A percentile compares a stretch with the other conserved stretches of the same genome.
phyloP scores from a whole-genome alignment of 208 protist species.

The Crithidia mellificae region DNA sequence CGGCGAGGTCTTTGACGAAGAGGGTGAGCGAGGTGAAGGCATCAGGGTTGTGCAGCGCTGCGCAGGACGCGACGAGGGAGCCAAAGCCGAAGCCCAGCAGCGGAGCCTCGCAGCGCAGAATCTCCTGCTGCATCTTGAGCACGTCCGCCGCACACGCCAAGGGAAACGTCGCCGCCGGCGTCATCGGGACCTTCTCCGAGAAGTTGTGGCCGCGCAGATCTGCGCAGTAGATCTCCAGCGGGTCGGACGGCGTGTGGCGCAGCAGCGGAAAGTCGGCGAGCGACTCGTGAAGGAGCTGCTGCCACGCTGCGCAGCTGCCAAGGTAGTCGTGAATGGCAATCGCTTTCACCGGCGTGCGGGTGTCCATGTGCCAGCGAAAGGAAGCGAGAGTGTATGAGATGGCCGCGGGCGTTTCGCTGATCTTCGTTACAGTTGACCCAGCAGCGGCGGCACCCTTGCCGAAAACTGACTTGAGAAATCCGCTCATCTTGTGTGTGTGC shows the following conservation, averaged over 20 bases:
- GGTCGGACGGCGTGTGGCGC: constrained; percentile 46
- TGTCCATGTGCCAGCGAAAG: constrained; percentile 87
- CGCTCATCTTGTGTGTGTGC: constrained; percentile 18
- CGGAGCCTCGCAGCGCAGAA: constrained; percentile 45
- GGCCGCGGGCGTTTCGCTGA: constrained; percentile 28
- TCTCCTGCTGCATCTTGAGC: constrained; percentile 47
- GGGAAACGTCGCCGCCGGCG: constrained; percentile 28
- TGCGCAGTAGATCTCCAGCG: constrained; percentile 78
- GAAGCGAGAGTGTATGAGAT: constrained; percentile 60
- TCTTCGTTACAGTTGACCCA: constrained; percentile 9
- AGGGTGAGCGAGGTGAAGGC: constrained; percentile 61
- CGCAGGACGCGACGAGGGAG: constrained; percentile 61
- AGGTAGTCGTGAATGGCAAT: constrained; percentile 84
- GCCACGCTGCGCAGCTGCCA: constrained; percentile 52
- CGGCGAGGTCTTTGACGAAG: constrained; percentile 50
- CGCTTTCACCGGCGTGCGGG: constrained; percentile 51
- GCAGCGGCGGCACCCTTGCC: constrained; percentile 11
- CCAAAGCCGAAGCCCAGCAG: constrained; percentile 76
- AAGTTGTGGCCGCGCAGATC: constrained; percentile 81
- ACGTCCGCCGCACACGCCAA: constrained; percentile 65
- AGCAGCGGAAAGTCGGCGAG: constrained; percentile 49
- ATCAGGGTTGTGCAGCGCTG: constrained; percentile 60
- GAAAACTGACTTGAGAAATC: constrained; percentile 34
- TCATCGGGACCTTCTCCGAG: constrained; percentile 34
- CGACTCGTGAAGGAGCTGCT: constrained; percentile 57